phyloP scores from a whole-genome alignment of 2,329 filamentous ascomycete species.

The Fusarium irregulare region DNA sequence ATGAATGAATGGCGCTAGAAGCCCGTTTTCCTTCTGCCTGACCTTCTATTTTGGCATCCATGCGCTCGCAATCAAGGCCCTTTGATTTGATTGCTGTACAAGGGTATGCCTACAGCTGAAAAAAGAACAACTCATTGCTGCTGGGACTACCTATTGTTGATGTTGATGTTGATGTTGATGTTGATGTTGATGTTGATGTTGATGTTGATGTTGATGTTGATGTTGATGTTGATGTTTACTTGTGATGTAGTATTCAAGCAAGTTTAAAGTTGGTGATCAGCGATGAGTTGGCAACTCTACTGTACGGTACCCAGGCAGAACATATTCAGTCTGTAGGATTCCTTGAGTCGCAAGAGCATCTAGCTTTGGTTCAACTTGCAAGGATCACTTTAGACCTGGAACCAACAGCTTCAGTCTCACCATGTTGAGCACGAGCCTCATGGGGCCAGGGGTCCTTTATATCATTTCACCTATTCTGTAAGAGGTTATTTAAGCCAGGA shows the following conservation, averaged over 20 bases:
- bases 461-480: not conserved
- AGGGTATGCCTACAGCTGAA: conserved; percentile 22
- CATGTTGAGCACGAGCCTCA: conserved; percentile 38
- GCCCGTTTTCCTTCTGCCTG: conserved; percentile 10
- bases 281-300: conserved; percentile 31
- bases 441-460: not conserved
- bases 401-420: conserved; percentile 36
- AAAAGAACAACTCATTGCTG: conserved; percentile 8
- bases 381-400: conserved; percentile 3
- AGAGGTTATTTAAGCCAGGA: not conserved
- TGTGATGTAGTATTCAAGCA: conserved; percentile 14
- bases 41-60: conserved; percentile 38
- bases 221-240: conserved; percentile 29
- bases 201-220: no score
- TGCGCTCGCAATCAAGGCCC: conserved; percentile 4
- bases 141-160: conserved; percentile 15
- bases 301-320: not conserved
- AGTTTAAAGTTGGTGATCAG: conserved; percentile 27
- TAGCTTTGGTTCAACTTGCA: not conserved
- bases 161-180: conserved; percentile 21
- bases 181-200: no score
- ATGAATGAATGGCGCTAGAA: conserved; percentile 27
- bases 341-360: conserved; percentile 10
- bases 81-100: conserved; percentile 6
- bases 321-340: not conserved